phyloP scores from a whole-genome alignment of 169 alveolate species.

The Toxoplasma gondii region DNA sequence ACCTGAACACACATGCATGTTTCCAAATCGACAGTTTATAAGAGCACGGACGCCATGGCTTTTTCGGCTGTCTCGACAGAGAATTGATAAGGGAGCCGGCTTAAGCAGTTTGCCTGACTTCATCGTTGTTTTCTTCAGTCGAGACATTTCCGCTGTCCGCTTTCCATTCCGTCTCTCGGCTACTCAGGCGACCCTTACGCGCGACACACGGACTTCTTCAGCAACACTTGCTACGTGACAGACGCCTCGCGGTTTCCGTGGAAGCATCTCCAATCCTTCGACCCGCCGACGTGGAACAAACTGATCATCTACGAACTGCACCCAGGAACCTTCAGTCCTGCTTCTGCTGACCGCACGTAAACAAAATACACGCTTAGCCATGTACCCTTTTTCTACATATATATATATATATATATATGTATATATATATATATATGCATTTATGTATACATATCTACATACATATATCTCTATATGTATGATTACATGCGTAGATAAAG shows the following conservation, averaged over 20 bases:
- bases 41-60: no score
- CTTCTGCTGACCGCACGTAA: neutral
- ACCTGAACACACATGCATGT: no score
- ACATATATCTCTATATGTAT: neutral
- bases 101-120: no score
- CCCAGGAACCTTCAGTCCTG: conserved; percentile 37
- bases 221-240: conserved; percentile 25
- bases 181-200: conserved; percentile 42
- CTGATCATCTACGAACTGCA: conserved; percentile 53
- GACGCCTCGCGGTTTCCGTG: neutral
- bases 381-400: neutral
- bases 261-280: neutral
- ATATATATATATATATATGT: neutral
- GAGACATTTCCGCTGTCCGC: neutral
- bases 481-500: neutral
- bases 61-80: no score
- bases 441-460: neutral
- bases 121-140: no score
- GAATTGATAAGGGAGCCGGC: no score
- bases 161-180: conserved; percentile 7
- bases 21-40: no score
- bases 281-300: conserved; percentile 3
- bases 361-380: neutral
- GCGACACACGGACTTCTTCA: conserved; percentile 26
- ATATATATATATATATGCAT: neutral